Evolutionary conservation across 495 filamentous ascomycete genomes (phyloP).

Genomic region (Pyrenula aspistea): DNA sequence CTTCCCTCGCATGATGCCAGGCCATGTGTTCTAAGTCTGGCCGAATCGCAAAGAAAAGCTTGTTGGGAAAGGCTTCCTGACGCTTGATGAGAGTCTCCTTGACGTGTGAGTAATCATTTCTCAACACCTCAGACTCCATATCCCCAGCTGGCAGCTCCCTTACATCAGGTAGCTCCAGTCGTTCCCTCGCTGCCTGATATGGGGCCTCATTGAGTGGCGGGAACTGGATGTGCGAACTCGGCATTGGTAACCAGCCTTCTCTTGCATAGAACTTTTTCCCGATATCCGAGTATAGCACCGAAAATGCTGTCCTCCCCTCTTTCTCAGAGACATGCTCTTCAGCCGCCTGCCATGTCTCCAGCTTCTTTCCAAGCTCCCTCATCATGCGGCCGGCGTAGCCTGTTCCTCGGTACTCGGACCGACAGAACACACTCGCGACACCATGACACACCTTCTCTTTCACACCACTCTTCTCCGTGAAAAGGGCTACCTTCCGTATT

Average conservation of each 20-base stretch:
- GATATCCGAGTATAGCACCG: conserved; percentile 86
- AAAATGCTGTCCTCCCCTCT: conserved; percentile 38
- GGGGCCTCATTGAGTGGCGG: conserved; percentile 22
- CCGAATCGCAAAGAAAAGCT: conserved; percentile 43
- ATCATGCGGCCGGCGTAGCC: conserved; percentile 74
- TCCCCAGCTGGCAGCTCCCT: conserved; percentile 16
- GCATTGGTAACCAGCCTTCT: conserved; percentile 67
- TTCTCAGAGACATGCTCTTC: conserved; percentile 25
- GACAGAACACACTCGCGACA: conserved; percentile 78
- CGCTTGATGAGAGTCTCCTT: conserved; percentile 13
- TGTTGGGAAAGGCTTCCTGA: not conserved
- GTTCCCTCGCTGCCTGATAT: conserved; percentile 7
- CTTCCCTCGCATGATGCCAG: conserved; percentile 84
- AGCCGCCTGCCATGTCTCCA: conserved; percentile 38
- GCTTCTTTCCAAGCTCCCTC: conserved; percentile 35
- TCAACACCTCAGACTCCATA: conserved; percentile 21
- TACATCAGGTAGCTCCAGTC: conserved; percentile 5
- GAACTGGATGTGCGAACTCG: conserved; percentile 58
- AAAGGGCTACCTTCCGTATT: conserved; percentile 60
- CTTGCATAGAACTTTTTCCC: conserved; percentile 83
- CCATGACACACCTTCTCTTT: conserved; percentile 63
- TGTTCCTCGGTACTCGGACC: conserved; percentile 54
- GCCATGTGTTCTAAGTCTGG: conserved; percentile 61
- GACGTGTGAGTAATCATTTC: conserved; percentile 19
- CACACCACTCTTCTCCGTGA: conserved; percentile 35